Conservation (phyloP, 768 basidiomycete genomes). For the Rubroboletus pulcherrimus region DNA sequence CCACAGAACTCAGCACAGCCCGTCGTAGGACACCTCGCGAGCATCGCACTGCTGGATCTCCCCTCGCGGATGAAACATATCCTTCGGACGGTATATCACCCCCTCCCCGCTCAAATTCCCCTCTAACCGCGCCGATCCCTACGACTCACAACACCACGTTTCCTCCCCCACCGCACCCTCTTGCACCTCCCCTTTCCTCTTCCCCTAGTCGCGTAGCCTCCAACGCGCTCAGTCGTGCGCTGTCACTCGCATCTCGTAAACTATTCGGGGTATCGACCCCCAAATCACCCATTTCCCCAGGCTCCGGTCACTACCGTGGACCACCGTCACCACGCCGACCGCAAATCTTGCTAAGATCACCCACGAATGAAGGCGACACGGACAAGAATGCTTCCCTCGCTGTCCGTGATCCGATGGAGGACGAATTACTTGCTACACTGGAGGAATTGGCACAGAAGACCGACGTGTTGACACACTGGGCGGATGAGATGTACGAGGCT, state of each 20-base stretch:
- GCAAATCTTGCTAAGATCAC: constrained; percentile 44
- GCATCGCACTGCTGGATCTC: constrained; percentile 45
- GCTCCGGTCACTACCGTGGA: constrained; percentile 35
- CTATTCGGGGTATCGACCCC: constrained; percentile 58
- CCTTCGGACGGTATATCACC: constrained; percentile 34
- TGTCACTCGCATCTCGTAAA: constrained; percentile 79
- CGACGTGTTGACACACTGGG: constrained; percentile 88
- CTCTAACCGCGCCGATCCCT: constrained; percentile 21
- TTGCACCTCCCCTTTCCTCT: constrained; percentile 55
- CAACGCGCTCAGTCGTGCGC: constrained; percentile 73
- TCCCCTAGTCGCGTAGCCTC: constrained; percentile 66
- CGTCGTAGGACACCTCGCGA: constrained; percentile 60
- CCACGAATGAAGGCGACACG: constrained; percentile 39
- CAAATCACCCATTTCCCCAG: constrained; percentile 36
- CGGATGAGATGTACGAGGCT: constrained; percentile 89
- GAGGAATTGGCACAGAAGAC: constrained; percentile 97
- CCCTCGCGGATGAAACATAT: constrained; percentile 44
- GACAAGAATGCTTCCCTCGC: constrained; percentile 11
- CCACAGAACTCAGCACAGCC: constrained; percentile 58
- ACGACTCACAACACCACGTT: constrained; percentile 49
- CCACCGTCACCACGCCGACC: constrained; percentile 57
- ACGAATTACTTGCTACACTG: constrained; percentile 70
- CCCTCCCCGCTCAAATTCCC: constrained; percentile 23
- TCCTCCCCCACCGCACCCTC: constrained; percentile 56
- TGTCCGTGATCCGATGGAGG: constrained; percentile 69